These are phyloP conservation scores for Brassica nigra DNA, from an alignment of 345 rosid species.

Conservation along the genomic window DNA sequence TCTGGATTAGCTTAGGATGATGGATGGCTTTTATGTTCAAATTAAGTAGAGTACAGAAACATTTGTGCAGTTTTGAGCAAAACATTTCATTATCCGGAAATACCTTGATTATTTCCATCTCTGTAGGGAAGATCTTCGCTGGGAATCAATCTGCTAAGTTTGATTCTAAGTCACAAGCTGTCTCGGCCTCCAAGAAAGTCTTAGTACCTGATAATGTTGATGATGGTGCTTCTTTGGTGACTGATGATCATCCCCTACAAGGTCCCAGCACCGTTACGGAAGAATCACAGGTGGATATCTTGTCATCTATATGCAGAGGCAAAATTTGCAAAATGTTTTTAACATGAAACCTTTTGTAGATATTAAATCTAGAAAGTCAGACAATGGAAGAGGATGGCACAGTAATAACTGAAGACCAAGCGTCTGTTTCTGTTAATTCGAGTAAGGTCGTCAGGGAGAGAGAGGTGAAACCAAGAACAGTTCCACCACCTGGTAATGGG, in stretches of 20 bases:
- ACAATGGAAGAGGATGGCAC: constrained; percentile 50
- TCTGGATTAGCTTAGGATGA: constrained; percentile 3
- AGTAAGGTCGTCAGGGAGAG: constrained; percentile 32
- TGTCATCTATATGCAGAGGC: constrained; percentile 4
- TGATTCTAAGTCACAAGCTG: constrained; percentile 53
- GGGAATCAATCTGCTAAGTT: constrained; percentile 54
- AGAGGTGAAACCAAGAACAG: constrained; percentile 44
- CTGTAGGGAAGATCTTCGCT: constrained; percentile 83
- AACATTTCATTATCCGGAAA: neutral
- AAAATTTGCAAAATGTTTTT: neutral
- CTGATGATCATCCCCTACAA: constrained; percentile 46
- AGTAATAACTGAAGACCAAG: constrained; percentile 48
- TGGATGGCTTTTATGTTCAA: constrained; percentile 6
- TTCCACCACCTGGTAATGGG: constrained; percentile 82
- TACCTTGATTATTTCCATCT: constrained; percentile 38
- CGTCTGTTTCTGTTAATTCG: constrained; percentile 28
- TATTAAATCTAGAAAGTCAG: constrained; percentile 39
- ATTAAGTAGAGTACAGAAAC: neutral
- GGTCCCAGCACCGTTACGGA: constrained; percentile 44
- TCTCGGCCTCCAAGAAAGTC: constrained; percentile 62
- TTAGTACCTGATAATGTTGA: constrained; percentile 61
- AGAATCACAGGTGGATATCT: constrained; percentile 58
- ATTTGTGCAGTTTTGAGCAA: neutral
- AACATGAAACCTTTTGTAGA: constrained; percentile 37
- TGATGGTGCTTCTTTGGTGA: constrained; percentile 50